Percentiles rank a stretch among this genome's conserved stretches.
phyloP scores from a whole-genome alignment of 2,329 filamentous ascomycete genomes.

The Epicoccum sorghinum region DNA sequence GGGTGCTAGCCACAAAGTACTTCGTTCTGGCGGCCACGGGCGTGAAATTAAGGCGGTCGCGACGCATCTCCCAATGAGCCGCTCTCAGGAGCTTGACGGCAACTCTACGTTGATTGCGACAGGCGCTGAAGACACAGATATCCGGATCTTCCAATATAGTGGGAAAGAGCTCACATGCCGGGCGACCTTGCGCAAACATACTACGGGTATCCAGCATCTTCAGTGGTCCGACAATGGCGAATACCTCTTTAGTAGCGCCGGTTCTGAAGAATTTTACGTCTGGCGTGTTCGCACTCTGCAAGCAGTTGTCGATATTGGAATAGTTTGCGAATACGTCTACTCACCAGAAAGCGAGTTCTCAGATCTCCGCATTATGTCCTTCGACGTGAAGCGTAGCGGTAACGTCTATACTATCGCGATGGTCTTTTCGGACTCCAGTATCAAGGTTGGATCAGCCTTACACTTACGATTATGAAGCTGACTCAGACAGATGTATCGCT shows the following conservation, averaged over 20 bases:
- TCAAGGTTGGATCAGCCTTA: conserved; percentile 59
- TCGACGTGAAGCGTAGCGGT: conserved; percentile 61
- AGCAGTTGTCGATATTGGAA: conserved; percentile 56
- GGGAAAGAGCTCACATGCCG: conserved; percentile 54
- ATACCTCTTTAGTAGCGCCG: conserved; percentile 84
- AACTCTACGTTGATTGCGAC: conserved; percentile 62
- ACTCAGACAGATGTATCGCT: conserved; percentile 53
- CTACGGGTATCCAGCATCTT: conserved; percentile 81
- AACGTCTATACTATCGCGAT: conserved; percentile 67
- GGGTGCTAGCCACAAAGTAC: conserved; percentile 50
- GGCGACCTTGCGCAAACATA: conserved; percentile 75
- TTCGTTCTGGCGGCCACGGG: conserved; percentile 79
- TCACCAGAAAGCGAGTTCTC: conserved; percentile 56
- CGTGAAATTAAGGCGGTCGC: conserved; percentile 78
- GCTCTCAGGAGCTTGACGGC: conserved; percentile 18
- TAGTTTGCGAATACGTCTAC: conserved; percentile 59
- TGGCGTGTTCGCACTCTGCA: conserved; percentile 71
- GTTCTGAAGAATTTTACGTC: conserved; percentile 83
- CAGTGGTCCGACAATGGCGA: conserved; percentile 71
- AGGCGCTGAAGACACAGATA: conserved; percentile 73
- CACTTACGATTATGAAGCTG: conserved; percentile 1
- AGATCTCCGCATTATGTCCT: conserved; percentile 83
- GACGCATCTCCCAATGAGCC: conserved; percentile 34
- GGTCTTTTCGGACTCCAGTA: conserved; percentile 81
- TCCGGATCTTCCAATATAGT: conserved; percentile 71